Evolutionary conservation across 768 basidiomycete species (phyloP).

Genomic region (Panaeolus papilionaceus): DNA sequence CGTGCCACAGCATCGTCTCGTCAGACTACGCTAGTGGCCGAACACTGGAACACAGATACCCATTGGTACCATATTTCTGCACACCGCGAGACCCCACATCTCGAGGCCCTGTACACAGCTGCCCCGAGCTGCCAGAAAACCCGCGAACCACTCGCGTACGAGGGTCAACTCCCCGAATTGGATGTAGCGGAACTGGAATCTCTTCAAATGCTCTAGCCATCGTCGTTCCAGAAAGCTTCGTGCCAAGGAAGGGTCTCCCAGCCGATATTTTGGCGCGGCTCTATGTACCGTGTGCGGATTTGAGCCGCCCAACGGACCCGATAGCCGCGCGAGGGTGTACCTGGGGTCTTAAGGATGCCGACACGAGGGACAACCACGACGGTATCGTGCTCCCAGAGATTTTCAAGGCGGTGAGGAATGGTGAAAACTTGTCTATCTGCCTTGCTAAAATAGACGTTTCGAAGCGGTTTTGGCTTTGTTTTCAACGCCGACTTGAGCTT

Average conservation of each 20-base stretch:
- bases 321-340: neutral
- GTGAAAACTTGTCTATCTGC: neutral
- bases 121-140: no score
- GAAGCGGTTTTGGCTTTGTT: conserved; percentile 22
- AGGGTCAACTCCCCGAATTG: no score
- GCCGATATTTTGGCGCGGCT: neutral
- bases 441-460: neutral
- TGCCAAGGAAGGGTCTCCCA: neutral
- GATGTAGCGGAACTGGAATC: no score
- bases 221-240: conserved; percentile 2
- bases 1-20: neutral
- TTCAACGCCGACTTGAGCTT: neutral
- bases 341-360: neutral
- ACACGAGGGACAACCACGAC: neutral
- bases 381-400: neutral
- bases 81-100: no score
- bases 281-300: neutral
- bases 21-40: neutral
- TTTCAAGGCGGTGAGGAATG: neutral
- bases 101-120: no score
- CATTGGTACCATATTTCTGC: no score
- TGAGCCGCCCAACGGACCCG: neutral
- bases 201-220: neutral
- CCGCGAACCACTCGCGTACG: no score
- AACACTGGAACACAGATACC: neutral